A percentile compares a stretch with the other conserved stretches of the same genome.
These are phyloP conservation scores for Fusarium temperatum DNA, from an alignment of 2,329 filamentous ascomycete species.

Conservation along the genomic window DNA sequence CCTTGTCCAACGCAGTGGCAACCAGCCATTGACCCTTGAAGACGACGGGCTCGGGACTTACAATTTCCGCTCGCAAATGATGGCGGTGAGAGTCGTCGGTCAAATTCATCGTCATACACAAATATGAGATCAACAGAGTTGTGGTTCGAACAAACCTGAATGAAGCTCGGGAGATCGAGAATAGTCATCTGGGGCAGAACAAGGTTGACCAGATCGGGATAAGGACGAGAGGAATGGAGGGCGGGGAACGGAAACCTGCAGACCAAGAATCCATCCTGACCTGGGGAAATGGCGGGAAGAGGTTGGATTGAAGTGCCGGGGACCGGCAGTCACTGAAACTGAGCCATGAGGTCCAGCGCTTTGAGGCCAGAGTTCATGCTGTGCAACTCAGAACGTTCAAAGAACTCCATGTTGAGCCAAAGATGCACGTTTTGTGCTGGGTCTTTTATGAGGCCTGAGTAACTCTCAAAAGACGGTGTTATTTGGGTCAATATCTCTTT, in stretches of 20 bases:
- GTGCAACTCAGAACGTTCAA: background rate
- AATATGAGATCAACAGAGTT: background rate
- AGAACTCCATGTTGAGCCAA: background rate
- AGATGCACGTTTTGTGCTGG: background rate
- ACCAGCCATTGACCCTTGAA: slow-evolving; percentile 1
- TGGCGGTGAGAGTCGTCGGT: slow-evolving; percentile 9
- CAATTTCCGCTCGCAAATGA: background rate
- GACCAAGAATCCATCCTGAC: background rate
- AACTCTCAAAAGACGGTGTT: background rate
- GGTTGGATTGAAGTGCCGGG: slow-evolving; percentile 1
- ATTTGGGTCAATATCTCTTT: background rate
- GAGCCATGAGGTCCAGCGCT: background rate
- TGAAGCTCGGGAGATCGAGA: background rate
- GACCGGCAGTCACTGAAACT: slow-evolving; percentile 13
- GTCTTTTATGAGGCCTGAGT: background rate
- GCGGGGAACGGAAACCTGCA: background rate
- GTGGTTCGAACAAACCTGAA: background rate
- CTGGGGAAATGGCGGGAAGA: background rate
- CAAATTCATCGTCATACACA: background rate
- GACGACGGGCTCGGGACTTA: background rate
- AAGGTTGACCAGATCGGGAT: background rate
- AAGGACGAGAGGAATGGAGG: background rate
- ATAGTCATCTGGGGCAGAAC: background rate
- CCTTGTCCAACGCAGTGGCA: slow-evolving; percentile 15
- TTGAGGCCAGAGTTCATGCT: background rate